These are phyloP conservation scores for Mytilinidion resinicola DNA, from an alignment of 495 filamentous ascomycete species.

Conservation along the genomic window DNA sequence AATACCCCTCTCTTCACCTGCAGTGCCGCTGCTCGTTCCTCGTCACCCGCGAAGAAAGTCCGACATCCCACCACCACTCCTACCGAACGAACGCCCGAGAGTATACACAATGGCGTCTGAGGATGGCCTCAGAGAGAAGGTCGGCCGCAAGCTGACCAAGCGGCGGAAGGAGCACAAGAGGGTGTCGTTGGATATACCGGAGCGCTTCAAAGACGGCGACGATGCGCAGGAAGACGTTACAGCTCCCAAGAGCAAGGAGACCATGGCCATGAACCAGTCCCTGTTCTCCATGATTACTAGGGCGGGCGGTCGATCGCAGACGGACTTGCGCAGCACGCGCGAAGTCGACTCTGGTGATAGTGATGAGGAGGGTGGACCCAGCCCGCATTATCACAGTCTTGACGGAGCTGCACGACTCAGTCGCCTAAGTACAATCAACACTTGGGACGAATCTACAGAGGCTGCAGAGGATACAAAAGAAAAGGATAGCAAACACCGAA, in stretches of 20 bases:
- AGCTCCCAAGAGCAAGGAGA: slow-evolving; percentile 47
- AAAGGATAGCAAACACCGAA: slow-evolving; percentile 42
- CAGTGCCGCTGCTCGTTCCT: neutral
- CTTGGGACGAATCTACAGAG: slow-evolving; percentile 32
- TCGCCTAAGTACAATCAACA: slow-evolving; percentile 22
- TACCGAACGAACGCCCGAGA: neutral
- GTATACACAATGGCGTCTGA: slow-evolving; percentile 37
- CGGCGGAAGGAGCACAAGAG: slow-evolving; percentile 50
- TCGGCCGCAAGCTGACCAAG: slow-evolving; percentile 53
- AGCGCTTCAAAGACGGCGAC: slow-evolving; percentile 65
- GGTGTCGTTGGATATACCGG: slow-evolving; percentile 66
- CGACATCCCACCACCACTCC: neutral
- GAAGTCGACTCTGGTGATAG: slow-evolving; percentile 41
- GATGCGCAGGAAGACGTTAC: slow-evolving; percentile 70
- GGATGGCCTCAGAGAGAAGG: slow-evolving; percentile 33
- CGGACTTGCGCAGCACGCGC: slow-evolving; percentile 18
- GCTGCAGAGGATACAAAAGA: slow-evolving; percentile 7
- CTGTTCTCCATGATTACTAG: slow-evolving; percentile 90
- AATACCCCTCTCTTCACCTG: neutral
- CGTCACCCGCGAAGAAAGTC: neutral
- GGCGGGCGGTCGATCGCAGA: slow-evolving; percentile 49
- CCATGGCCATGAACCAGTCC: slow-evolving; percentile 82
- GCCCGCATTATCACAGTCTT: slow-evolving; percentile 18
- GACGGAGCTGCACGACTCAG: slow-evolving; percentile 20
- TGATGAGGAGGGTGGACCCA: slow-evolving; percentile 42